Evolutionary conservation across 2,329 filamentous ascomycete species (phyloP).

Genomic region (Corniculantispora saksenae): DNA sequence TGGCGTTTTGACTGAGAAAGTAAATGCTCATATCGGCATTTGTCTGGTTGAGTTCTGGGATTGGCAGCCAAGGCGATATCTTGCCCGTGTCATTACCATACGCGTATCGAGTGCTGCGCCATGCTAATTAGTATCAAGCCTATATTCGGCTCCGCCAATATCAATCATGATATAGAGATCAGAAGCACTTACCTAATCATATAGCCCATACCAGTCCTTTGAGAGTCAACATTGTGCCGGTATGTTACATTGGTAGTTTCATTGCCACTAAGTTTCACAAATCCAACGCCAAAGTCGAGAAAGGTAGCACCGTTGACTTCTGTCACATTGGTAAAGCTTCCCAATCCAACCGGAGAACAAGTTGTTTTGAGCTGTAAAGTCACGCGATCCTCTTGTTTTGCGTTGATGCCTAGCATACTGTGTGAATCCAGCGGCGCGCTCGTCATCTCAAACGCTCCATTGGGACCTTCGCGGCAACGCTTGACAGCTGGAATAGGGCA

Average conservation of each 20-base stretch:
- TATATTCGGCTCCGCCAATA: background rate
- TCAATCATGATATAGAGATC: background rate
- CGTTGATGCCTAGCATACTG: background rate
- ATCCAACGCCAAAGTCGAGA: background rate
- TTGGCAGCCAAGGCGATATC: background rate
- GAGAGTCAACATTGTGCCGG: background rate
- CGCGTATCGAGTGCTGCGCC: background rate
- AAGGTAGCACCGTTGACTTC: background rate
- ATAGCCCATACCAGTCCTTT: background rate
- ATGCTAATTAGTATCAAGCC: background rate
- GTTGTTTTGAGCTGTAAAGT: background rate
- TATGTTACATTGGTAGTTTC: background rate
- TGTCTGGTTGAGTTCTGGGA: background rate
- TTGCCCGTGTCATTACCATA: background rate
- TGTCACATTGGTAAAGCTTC: background rate
- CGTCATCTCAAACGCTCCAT: background rate
- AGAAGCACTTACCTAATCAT: background rate
- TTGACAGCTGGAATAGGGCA: background rate
- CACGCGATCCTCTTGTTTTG: background rate
- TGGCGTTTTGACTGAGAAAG: background rate
- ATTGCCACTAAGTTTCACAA: background rate
- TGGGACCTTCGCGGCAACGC: background rate
- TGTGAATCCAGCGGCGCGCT: background rate
- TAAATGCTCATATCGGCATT: background rate
- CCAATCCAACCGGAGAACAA: background rate